Base-by-base conservation (phyloP, 1,284 basidiomycete genomes). In the Boletellus dicymbophilus region DNA sequence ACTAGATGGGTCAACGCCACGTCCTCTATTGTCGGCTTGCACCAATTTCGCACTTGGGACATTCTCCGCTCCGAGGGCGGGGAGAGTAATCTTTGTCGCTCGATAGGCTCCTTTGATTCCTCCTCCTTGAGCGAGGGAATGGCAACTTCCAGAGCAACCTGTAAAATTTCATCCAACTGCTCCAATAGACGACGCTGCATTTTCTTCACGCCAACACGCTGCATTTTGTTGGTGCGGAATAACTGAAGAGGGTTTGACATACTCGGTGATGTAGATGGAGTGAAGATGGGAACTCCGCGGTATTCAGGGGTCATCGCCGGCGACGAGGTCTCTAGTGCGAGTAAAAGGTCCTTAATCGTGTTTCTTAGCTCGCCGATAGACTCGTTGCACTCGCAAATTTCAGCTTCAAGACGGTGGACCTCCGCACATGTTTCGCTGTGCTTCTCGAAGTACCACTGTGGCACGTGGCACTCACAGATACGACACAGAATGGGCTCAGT, bases 371-470 rank as follows among this genome's bases (percentile, higher is more conserved):
- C 97, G 11, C 79, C 72, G 48, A 99, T 88, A 23, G 86, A 88
- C 67, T 99, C 97, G 72, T 99, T 97, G 74, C 89, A 93, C 63
- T 95, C 91, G 26, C 81, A 76, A 55, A 99, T 95, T 71, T 98
- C 95, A 36, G 96, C 94, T 71, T 99, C 97, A 55, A 99, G 79
- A 38, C 94, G 87, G 70, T 99, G 97, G 2, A 94, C 89, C 72
- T 98, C 97, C 61, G 88, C 93, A 68, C 97, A 99, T 11, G 96
- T 99, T 73, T 99, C 97, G 77, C 95, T 98, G 76, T 99, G 97
- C 75, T 98, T 98, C 73, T 98, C 97, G 67, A 99, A 99, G 76
- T 96, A 99, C 95, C 97, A 99, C 51, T 96, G 90, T 3, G 97
- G 95, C 48, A 99, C 90, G 61, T 92, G 88, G 62, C 91, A 86